Conservation (phyloP, 352 stramenopile genomes). For the Phytophthora cactorum region DNA sequence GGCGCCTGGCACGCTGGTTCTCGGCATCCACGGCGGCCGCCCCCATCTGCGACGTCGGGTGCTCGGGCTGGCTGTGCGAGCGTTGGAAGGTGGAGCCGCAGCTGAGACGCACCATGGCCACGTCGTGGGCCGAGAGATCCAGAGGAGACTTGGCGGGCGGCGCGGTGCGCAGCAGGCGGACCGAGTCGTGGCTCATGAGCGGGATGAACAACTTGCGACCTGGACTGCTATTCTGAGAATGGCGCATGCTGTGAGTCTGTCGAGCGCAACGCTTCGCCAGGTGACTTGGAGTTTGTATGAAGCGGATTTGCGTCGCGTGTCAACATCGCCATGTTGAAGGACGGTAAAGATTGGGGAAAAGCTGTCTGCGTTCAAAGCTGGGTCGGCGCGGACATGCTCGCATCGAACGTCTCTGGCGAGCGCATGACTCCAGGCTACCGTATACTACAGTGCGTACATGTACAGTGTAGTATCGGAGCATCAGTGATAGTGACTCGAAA, state of each 20-base stretch:
- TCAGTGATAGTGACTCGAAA: too few species aligned
- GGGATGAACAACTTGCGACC: neutral
- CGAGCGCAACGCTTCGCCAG: slow-evolving; percentile 11
- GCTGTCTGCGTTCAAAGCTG: neutral
- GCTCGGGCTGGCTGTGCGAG: slow-evolving; percentile 60
- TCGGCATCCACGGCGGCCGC: slow-evolving; percentile 52
- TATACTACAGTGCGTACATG: too few species aligned
- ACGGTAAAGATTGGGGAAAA: slow-evolving; percentile 19
- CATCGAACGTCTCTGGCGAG: neutral
- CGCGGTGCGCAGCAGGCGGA: slow-evolving; percentile 21
- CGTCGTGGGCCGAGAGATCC: slow-evolving; percentile 36
- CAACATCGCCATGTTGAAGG: slow-evolving; percentile 17
- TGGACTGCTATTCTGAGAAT: slow-evolving; percentile 21
- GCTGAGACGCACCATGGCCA: slow-evolving; percentile 39
- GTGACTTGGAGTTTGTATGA: slow-evolving; percentile 11
- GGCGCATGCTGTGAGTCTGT: neutral
- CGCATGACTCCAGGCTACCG: too few species aligned
- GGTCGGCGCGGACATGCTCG: neutral
- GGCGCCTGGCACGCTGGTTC: slow-evolving; percentile 36
- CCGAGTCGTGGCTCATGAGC: slow-evolving; percentile 24
- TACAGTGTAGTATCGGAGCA: too few species aligned
- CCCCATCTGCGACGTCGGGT: slow-evolving; percentile 67
- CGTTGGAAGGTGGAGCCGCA: slow-evolving; percentile 46
- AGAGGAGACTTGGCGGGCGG: slow-evolving; percentile 30
- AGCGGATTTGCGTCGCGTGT: neutral